Percentiles rank a stretch among this genome's conserved stretches.
Conservation (phyloP, 495 filamentous ascomycete genomes). For the Geopyxis carbonaria region DNA sequence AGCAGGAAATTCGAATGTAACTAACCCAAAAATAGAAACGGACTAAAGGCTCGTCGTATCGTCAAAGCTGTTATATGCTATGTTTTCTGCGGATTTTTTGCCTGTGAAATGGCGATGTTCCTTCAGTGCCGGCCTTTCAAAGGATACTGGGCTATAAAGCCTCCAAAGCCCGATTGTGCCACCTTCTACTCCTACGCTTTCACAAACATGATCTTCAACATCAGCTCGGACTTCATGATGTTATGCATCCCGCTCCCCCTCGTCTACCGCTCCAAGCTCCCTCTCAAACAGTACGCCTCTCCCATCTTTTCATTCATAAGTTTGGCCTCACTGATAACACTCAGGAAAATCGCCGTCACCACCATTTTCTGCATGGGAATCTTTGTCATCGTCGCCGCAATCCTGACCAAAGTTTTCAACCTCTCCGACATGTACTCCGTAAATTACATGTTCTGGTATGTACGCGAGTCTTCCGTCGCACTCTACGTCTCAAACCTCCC, state of each 20-base stretch:
- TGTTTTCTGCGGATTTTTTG: conserved; percentile 9
- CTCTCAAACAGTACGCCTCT: conserved; percentile 16
- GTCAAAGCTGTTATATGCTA: background rate
- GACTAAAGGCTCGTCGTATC: background rate
- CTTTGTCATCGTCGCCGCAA: conserved; percentile 22
- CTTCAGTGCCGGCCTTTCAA: conserved; percentile 16
- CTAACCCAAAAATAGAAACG: conserved; percentile 1
- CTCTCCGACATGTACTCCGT: conserved; percentile 27
- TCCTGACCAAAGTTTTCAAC: conserved; percentile 18
- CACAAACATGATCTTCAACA: conserved; percentile 29
- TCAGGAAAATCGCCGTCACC: no score
- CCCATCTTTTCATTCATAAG: no score
- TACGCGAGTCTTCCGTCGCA: conserved; percentile 21
- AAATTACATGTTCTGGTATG: conserved; percentile 27
- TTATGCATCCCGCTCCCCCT: conserved; percentile 25
- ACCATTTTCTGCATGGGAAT: no score
- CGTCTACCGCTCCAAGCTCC: conserved; percentile 15
- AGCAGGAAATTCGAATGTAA: no score
- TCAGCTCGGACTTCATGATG: conserved; percentile 25
- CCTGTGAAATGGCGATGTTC: conserved; percentile 15
- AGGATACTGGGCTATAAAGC: conserved; percentile 16
- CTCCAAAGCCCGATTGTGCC: conserved; percentile 30
- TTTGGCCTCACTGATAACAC: no score
- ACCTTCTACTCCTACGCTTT: conserved; percentile 38
- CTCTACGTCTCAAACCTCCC: conserved; percentile 26